Percentiles rank a stretch among this genome's conserved stretches.
Conservation (phyloP, 306 rosid species). For the Pyrus betulifolia region DNA sequence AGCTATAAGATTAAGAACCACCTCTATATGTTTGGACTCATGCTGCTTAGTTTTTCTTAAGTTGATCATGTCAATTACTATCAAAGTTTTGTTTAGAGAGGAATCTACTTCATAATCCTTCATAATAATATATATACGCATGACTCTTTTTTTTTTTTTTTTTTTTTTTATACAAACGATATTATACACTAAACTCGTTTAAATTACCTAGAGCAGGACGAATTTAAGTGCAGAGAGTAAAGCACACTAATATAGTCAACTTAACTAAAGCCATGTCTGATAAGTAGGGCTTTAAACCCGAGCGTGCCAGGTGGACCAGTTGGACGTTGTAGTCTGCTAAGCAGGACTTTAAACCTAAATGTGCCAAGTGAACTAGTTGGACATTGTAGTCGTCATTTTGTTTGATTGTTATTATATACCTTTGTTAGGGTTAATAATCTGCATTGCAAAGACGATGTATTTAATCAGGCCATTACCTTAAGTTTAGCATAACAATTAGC, state of each 20-base stretch:
- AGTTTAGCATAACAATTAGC: background rate
- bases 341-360: background rate
- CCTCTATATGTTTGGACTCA: background rate
- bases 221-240: too few relatives aligned
- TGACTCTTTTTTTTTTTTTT: background rate
- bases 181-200: too few relatives aligned
- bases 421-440: background rate
- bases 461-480: background rate
- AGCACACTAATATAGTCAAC: too few relatives aligned
- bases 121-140: background rate
- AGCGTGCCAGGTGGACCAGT: background rate
- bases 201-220: rapidly evolving
- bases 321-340: background rate
- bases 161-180: too few relatives aligned
- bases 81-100: background rate
- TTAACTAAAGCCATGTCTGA: too few relatives aligned
- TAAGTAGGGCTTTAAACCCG: background rate
- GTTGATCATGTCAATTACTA: background rate
- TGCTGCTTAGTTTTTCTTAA: background rate
- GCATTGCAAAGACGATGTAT: background rate
- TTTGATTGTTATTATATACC: too few relatives aligned
- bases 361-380: background rate
- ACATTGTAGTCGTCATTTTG: too few relatives aligned
- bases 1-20: background rate
- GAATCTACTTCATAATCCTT: background rate